phyloP scores from a whole-genome alignment of 1,139 yeast species.

The Barnettozyma hawaiiensis region DNA sequence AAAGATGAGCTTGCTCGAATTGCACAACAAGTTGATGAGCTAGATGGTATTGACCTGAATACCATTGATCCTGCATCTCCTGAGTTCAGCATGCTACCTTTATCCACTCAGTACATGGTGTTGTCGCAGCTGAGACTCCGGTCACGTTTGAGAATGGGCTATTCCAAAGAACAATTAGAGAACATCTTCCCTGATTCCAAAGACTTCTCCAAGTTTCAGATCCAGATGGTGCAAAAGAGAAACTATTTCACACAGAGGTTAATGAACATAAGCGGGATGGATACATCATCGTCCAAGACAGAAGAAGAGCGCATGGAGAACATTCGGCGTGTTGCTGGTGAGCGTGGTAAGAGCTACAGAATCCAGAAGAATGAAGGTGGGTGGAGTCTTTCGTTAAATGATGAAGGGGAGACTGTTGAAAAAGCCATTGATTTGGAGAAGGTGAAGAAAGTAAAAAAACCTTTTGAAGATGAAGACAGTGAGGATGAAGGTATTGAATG shows the following conservation, averaged over 20 bases:
- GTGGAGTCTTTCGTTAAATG: constrained; percentile 69
- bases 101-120: constrained; percentile 83
- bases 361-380: constrained; percentile 77
- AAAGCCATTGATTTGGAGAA: constrained; percentile 42
- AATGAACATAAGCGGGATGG: constrained; percentile 82
- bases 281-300: constrained; percentile 82
- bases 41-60: constrained; percentile 68
- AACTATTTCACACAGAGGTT: constrained; percentile 84
- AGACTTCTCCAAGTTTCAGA: constrained; percentile 91
- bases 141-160: constrained; percentile 93
- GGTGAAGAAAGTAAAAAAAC: constrained; percentile 25
- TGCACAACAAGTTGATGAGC: constrained; percentile 55
- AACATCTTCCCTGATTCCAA: constrained; percentile 73
- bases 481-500: constrained; percentile 48
- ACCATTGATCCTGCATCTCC: constrained; percentile 64
- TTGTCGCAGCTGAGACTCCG: constrained; percentile 75
- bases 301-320: constrained; percentile 46
- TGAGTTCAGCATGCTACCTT: constrained; percentile 61
- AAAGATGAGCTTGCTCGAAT: constrained; percentile 63
- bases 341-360: constrained; percentile 69
- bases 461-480: constrained; percentile 25
- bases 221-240: constrained; percentile 86
- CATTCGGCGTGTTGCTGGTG: constrained; percentile 73
- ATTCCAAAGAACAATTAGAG: constrained; percentile 78
- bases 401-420: constrained; percentile 34